Conservation (phyloP, 352 stramenopile species). For the Globisporangium canariense region DNA sequence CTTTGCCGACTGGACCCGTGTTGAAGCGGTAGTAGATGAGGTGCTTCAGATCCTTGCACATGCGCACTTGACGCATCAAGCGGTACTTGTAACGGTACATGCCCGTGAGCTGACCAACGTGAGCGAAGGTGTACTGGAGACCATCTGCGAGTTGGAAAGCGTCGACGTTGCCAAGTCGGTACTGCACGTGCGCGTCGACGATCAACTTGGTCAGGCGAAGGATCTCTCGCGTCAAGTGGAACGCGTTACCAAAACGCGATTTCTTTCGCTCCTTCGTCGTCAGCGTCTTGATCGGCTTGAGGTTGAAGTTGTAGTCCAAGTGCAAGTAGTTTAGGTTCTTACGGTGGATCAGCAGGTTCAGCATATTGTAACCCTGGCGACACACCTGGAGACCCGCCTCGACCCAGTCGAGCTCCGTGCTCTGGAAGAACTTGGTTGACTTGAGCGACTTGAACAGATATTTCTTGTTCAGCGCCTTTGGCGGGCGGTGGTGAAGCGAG, state of each 20-base stretch:
- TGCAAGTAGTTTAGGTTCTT: conserved; percentile 99
- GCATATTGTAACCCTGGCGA: conserved; percentile 99
- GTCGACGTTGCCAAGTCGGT: conserved; percentile 99
- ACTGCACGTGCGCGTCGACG: conserved; percentile 99
- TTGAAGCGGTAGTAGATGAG: conserved; percentile 99
- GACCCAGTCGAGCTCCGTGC: conserved; percentile 99
- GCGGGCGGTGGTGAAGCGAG: conserved; percentile 92
- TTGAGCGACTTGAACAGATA: conserved; percentile 99
- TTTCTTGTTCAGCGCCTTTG: conserved; percentile 96
- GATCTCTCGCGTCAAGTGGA: conserved; percentile 98
- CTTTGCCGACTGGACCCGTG: conserved; percentile 98
- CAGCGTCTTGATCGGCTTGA: conserved; percentile 99
- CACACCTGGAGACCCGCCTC: conserved; percentile 98
- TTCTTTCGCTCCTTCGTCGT: conserved; percentile 99
- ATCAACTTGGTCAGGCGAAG: conserved; percentile 99
- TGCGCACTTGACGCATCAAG: conserved; percentile 96
- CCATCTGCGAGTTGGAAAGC: conserved; percentile 99
- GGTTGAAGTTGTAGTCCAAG: conserved; percentile 99
- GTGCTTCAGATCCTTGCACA: conserved; percentile 99
- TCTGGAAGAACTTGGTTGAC: conserved; percentile 99
- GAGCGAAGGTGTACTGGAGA: conserved; percentile 99
- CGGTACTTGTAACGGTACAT: conserved; percentile 99
- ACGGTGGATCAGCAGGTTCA: conserved; percentile 99
- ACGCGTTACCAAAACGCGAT: conserved; percentile 95
- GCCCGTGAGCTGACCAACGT: conserved; percentile 99